These are phyloP conservation scores for Glaciozyma antarctica DNA, from an alignment of 768 basidiomycete genomes.

Conservation along the genomic window DNA sequence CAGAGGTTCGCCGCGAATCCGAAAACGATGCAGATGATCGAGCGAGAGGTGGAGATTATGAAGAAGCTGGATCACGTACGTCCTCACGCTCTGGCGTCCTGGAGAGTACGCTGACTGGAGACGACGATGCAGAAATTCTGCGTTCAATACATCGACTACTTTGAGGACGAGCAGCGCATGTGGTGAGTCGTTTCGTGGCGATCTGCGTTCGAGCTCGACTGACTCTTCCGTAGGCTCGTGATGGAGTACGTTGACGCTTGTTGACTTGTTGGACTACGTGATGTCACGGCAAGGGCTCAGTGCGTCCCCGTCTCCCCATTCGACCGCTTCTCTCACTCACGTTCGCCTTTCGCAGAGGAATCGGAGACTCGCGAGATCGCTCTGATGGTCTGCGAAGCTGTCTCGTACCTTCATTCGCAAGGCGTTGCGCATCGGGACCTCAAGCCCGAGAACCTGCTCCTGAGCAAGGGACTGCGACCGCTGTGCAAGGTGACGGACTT, in stretches of 20 bases:
- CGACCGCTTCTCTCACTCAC: neutral
- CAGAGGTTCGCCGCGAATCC: constrained; percentile 23
- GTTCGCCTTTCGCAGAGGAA: constrained; percentile 40
- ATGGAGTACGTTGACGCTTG: constrained; percentile 74
- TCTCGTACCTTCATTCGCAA: constrained; percentile 42
- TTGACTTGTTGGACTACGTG: constrained; percentile 59
- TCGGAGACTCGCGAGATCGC: constrained; percentile 57
- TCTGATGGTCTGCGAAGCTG: constrained; percentile 58
- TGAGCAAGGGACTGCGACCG: constrained; percentile 40
- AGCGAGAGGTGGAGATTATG: constrained; percentile 70
- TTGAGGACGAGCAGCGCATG: constrained; percentile 36
- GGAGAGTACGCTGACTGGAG: neutral
- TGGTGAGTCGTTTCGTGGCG: constrained; percentile 36
- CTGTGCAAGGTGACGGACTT: constrained; percentile 88
- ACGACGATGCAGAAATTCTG: constrained; percentile 32
- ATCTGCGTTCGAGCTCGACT: neutral
- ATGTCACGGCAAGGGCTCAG: constrained; percentile 51
- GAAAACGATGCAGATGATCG: constrained; percentile 43
- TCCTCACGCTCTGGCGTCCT: neutral
- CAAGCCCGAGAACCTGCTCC: constrained; percentile 32
- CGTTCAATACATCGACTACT: constrained; percentile 32
- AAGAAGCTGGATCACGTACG: constrained; percentile 57
- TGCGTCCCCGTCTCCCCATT: constrained; percentile 40
- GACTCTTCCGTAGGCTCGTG: constrained; percentile 45
- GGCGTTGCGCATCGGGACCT: constrained; percentile 80